These are phyloP conservation scores for Neurospora sp. DNA, from an alignment of 495 filamentous ascomycete species.

Conservation along the genomic window DNA sequence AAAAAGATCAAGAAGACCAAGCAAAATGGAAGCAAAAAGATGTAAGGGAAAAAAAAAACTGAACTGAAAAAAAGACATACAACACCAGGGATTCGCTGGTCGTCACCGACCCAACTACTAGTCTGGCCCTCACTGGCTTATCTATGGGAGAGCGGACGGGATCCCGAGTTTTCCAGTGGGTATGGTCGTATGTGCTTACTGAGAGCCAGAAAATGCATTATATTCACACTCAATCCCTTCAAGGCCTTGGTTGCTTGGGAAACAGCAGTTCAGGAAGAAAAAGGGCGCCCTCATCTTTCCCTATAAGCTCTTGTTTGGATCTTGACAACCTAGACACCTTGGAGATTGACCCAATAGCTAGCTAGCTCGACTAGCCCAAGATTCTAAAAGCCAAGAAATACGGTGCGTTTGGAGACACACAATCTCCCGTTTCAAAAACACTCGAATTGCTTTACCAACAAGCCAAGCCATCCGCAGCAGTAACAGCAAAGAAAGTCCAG, in stretches of 20 bases:
- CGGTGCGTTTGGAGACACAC: no score
- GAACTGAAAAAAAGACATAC: slow-evolving; percentile 26
- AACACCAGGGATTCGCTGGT: slow-evolving; percentile 27
- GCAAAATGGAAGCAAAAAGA: background rate
- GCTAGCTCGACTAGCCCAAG: no score
- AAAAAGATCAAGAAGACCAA: no score
- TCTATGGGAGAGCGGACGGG: no score
- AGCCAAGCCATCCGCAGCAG: background rate
- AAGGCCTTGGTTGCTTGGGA: background rate
- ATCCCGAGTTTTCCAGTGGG: background rate
- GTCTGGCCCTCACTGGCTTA: slow-evolving; percentile 4
- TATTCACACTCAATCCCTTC: background rate
- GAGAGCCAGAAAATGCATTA: rapidly evolving
- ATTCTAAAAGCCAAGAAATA: no score
- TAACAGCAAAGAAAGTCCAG: background rate
- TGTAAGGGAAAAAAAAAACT: background rate
- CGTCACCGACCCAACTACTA: slow-evolving; percentile 27
- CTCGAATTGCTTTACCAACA: background rate
- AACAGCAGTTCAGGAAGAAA: background rate
- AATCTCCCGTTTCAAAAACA: no score
- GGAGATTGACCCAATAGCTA: no score
- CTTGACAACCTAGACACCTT: no score
- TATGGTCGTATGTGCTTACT: background rate
- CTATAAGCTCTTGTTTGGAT: no score
- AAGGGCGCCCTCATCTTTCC: background rate